A percentile compares a stretch with the other conserved stretches of the same genome.
These are phyloP conservation scores for Fraxinus anomala DNA, from an alignment of 257 asterid genomes.

Conservation along the genomic window DNA sequence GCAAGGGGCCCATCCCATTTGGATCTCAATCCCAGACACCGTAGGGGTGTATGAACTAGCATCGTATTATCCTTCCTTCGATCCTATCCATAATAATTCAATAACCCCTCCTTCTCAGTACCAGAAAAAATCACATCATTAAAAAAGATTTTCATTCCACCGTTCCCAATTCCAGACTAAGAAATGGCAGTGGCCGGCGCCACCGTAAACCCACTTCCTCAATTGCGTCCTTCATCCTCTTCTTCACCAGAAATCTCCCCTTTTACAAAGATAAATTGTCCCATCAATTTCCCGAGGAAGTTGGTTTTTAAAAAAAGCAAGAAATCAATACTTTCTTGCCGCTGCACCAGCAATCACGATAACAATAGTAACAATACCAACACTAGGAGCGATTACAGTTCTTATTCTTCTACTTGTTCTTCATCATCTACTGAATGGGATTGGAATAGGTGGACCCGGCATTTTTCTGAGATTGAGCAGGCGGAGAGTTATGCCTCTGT, in stretches of 20 bases:
- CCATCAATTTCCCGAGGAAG: constrained; percentile 37
- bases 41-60: too few relatives aligned
- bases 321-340: constrained; percentile 48
- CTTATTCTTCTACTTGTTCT: constrained; percentile 38
- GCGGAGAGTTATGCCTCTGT: constrained; percentile 80
- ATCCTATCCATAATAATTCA: too few relatives aligned
- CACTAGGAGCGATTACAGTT: constrained; percentile 13
- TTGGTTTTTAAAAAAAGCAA: constrained; percentile 35
- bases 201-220: constrained; percentile 46
- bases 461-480: constrained; percentile 87
- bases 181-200: constrained; percentile 77
- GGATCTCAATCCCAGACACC: too few relatives aligned
- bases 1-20: too few relatives aligned
- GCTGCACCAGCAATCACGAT: constrained; percentile 39
- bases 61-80: too few relatives aligned
- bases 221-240: constrained; percentile 45
- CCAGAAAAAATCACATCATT: not conserved
- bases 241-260: constrained; percentile 34
- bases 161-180: not conserved
- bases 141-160: not conserved
- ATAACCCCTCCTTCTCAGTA: not conserved
- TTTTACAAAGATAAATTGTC: constrained; percentile 27
- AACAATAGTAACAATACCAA: constrained; percentile 27
- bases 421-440: constrained; percentile 66
- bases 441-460: constrained; percentile 87